These are phyloP conservation scores for Colletotrichum aenigma DNA, from an alignment of 2,329 filamentous ascomycete species.

Conservation along the genomic window DNA sequence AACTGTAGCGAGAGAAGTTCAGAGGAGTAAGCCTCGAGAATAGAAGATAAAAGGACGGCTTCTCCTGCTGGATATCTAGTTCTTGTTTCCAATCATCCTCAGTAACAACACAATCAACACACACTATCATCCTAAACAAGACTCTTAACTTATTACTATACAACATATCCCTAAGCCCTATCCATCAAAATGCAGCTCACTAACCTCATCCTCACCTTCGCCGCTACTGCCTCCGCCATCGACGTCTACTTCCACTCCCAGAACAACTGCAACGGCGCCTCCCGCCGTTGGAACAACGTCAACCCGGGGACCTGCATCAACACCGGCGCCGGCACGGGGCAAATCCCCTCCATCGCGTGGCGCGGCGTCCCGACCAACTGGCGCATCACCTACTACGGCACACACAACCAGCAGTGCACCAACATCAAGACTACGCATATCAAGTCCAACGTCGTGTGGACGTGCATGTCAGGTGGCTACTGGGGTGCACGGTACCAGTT, in stretches of 20 bases:
- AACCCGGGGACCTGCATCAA: neutral
- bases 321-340: neutral
- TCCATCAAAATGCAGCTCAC: neutral
- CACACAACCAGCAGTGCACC: neutral
- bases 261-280: neutral
- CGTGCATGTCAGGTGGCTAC: neutral
- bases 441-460: neutral
- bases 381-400: neutral
- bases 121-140: neutral
- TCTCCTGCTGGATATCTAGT: neutral
- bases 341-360: neutral
- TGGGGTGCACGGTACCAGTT: neutral
- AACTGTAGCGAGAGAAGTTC: neutral
- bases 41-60: neutral
- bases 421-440: neutral
- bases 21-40: neutral
- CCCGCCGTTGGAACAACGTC: neutral
- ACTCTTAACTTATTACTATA: neutral
- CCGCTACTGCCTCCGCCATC: neutral
- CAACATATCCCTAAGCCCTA: neutral
- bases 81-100: neutral
- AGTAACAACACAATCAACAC: neutral
- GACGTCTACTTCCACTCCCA: neutral
- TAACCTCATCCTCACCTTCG: neutral
- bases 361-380: neutral